Conservation (phyloP, 345 rosid genomes). For the Leavenworthia alabamica region DNA sequence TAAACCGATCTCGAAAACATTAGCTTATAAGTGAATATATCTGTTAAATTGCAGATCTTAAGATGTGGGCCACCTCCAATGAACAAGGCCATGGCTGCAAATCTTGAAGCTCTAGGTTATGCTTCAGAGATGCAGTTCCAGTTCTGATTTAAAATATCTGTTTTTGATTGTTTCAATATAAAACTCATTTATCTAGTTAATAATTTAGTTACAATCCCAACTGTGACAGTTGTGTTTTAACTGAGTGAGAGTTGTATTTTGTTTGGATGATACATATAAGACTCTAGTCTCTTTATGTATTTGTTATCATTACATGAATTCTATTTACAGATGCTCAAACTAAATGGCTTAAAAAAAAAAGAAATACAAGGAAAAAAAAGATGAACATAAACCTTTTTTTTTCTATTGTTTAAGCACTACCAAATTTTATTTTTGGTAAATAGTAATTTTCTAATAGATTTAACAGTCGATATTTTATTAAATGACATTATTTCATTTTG, state of each 20-base stretch:
- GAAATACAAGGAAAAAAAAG: too few species aligned
- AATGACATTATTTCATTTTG: too few species aligned
- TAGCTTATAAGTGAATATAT: neutral
- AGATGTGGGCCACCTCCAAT: constrained; percentile 96
- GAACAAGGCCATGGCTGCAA: constrained; percentile 96
- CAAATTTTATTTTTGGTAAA: too few species aligned
- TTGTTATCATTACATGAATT: neutral
- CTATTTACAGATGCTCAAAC: too few species aligned
- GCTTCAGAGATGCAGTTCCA: constrained; percentile 88
- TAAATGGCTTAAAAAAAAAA: too few species aligned
- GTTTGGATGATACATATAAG: neutral
- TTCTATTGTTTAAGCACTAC: too few species aligned
- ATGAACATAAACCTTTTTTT: too few species aligned
- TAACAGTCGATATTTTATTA: too few species aligned
- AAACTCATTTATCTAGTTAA: constrained; percentile 4
- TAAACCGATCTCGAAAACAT: neutral
- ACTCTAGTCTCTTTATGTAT: neutral
- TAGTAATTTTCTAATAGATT: too few species aligned
- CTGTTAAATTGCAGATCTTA: constrained; percentile 44
- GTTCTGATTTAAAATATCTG: constrained; percentile 46
- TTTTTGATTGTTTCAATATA: neutral
- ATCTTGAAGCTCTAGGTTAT: constrained; percentile 76
- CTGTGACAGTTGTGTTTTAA: constrained; percentile 8
- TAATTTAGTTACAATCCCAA: constrained; percentile 18
- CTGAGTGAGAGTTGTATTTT: constrained; percentile 12